Base-by-base conservation (phyloP, 768 basidiomycete species). In the Panus rudis region DNA sequence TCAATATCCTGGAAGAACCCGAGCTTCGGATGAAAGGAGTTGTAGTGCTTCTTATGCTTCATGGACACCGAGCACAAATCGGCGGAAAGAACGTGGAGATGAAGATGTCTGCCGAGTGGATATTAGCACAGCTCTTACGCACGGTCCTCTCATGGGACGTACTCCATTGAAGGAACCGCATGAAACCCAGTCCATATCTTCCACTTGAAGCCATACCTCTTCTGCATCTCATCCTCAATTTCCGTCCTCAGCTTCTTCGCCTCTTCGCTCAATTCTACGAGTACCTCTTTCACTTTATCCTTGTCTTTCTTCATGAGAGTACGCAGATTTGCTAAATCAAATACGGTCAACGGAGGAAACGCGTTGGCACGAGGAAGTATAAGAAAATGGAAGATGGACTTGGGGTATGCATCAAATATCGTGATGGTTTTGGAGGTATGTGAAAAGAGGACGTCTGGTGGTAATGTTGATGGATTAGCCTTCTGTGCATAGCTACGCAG, bases 11-110 rank as follows among this genome's bases (percentile, higher is more conserved):
- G 55, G 63, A 94, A 93, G 64, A 90, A 94, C 1, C 87, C 90
- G 16, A 76, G 68, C 37, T 77, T 76, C 0, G 92, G 92, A 54
- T 86, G 82, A 64, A 93, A 96, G 4, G 88, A 85, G 55, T 93
- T 92, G 63, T 90, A 87, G 52, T 96, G 92, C 56, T 84, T 87
- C 69, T 94, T 96, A 43, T 69, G 75, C 65, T 92, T 94, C 68
- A 93, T 63, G 40, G 63, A 66, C 7, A 76, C 71, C 0, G 83
- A 82, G 42, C 71, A 70, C 26, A 92, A 58, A 57, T 96, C 92
- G 4, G 76, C 71, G 3, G 91, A 92, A 28, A 96, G 63, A 41
- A 96, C 78, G 57, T 96, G 92, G 10, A 94, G 61, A 56, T 96
- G 89, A 3, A 92, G 47, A 58, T 92, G 89, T 47, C 87, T 89